Evolutionary conservation across 495 filamentous ascomycete species (phyloP), one percentile per base, ranked within the genome.

Genomic region (Margaritispora aquatica): DNA sequence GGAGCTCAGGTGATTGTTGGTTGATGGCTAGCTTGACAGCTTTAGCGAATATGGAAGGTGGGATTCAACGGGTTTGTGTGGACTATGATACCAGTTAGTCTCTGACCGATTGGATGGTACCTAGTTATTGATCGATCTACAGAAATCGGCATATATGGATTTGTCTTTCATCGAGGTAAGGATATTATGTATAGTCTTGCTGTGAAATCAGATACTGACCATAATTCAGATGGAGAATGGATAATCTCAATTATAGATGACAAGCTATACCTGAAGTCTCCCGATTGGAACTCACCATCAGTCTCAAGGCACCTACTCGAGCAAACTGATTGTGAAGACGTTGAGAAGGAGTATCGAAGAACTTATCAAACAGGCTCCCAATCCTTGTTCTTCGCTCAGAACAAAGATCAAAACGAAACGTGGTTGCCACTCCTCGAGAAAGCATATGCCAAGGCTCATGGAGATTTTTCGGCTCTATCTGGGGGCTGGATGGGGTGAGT

Each of bases 401-500:
- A 90, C 70, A 82, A 84, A 64, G 82, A 90, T 65, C 79, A 84
- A 23, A 92, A 93, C 66, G 92, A 96, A 74, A 96, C 90, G 0
- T 96, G 92, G 92, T 75, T 96, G 24, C 92, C 92, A 1, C 73
- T 96, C 50, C 80, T 96, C 5, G 92, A 96, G 67, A 96, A 96
- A 71, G 92, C 62, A 24, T 64, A 93, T 70, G 92, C 92, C 51
- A 96, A 96, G 68, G 91, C 90, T 3, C 92, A 96, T 63, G 90
- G 90, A 1, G 57, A 57, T 47, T 57, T 47, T 50, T 26, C 38
- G 19, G 36, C 54, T 1, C n/a, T 57, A 7, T 15, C 21, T 9
- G 54, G 54, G 5, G 88, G 19, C 11, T 54, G 52, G 52, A 54
- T 54, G 19, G 52, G 52, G 47, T 50, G 49, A 26, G 54, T 62